A percentile compares a stretch with the other conserved stretches of the same genome.
Evolutionary conservation across 2,329 filamentous ascomycete genomes (phyloP).

Genomic region (Clathrospora elynae): DNA sequence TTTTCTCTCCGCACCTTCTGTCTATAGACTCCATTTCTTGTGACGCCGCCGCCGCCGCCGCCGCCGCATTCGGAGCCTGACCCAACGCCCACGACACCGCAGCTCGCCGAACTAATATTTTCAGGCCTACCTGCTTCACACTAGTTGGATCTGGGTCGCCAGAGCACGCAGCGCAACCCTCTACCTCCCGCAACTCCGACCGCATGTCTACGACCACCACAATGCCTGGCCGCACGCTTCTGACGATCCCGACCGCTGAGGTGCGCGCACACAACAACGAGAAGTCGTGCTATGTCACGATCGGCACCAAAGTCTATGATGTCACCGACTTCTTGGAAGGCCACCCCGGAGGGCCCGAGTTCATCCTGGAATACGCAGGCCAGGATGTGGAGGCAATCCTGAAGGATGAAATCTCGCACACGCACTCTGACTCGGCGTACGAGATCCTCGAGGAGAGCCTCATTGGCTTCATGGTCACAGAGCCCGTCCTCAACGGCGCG

Average conservation of each 20-base stretch:
- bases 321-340: slow-evolving; percentile 87
- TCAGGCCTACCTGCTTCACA: background rate
- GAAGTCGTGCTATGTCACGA: slow-evolving; percentile 89
- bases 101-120: background rate
- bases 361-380: slow-evolving; percentile 88
- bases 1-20: background rate
- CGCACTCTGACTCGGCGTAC: slow-evolving; percentile 91
- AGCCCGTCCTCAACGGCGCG: slow-evolving; percentile 60
- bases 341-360: slow-evolving; percentile 86
- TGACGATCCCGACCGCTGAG: slow-evolving; percentile 79
- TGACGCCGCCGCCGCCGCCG: background rate
- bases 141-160: background rate
- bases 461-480: slow-evolving; percentile 75
- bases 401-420: slow-evolving; percentile 80
- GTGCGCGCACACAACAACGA: slow-evolving; percentile 78
- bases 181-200: background rate
- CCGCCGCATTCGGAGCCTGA: slow-evolving; percentile 4
- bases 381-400: slow-evolving; percentile 84
- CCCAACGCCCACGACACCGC: background rate
- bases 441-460: slow-evolving; percentile 88
- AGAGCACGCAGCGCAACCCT: background rate
- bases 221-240: slow-evolving; percentile 83
- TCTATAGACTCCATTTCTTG: background rate
- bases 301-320: slow-evolving; percentile 91
- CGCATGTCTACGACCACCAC: slow-evolving; percentile 30